Evolutionary conservation across 1,284 basidiomycete species (phyloP), one percentile per base, ranked within the genome.

Genomic region (Tilletia caries): DNA sequence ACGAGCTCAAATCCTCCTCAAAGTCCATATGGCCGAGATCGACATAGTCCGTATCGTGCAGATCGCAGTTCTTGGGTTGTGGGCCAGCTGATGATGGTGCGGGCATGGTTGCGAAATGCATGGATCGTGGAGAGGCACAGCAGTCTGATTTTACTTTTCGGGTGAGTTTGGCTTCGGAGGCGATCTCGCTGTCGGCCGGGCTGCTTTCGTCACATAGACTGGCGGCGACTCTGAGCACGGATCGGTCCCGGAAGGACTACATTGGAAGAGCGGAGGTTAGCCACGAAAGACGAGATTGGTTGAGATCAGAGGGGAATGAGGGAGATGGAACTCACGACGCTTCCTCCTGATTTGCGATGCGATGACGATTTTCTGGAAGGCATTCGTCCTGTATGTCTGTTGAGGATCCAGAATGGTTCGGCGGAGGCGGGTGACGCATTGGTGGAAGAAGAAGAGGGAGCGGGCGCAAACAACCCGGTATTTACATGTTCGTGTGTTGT

Each of bases 161-260:
- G 70, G 76, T 78, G 18, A 82, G 73, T 50, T 79, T 79, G 43
- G 80, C 80, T 65, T 82, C 80, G 0, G 79, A 81, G 4, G 79
- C 79, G 29, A 81, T 73, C 46, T 82, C 80, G 2, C 73, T 75
- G 37, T 80, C 78, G 44, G 72, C 67, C 0, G 80, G 80, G 23
- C 71, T 70, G 60, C 50, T 69, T 44, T 82, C 80, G 62, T 79
- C 80, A 32, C 74, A 73, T 2, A 82, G 67, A 8, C 75, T 73
- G 54, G 79, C 80, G 8, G 79, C 76, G 15, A 82, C 80, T 34
- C 80, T 74, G 13, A 76, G 67, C 18, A 81, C 69, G n/a, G 71
- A 70, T 3, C 73, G 71, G 62, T 79, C 78, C 10, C 58, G 58
- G 29, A 62, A 34, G 10, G 48, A 6, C 48, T 50, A 41, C 8